Evolutionary conservation across 176 grass and related monocot genomes (phyloP).

Genomic region (Melocanna baccifera): DNA sequence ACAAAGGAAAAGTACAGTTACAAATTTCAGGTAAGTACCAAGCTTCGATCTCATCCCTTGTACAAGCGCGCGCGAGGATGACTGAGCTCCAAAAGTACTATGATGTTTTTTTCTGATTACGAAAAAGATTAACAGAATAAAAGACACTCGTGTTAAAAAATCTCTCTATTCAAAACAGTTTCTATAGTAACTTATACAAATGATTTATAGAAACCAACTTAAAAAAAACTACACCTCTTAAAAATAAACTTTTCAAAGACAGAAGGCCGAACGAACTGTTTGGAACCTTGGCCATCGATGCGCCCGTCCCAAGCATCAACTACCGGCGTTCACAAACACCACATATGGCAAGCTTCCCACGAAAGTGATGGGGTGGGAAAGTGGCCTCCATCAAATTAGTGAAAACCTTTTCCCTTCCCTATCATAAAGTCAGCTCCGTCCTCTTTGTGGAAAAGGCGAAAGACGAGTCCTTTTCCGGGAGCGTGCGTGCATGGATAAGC

Average conservation of each 20-base stretch:
- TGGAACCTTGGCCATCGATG: too few species aligned
- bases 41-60: not conserved
- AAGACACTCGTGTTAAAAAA: too few species aligned
- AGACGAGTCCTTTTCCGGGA: not conserved
- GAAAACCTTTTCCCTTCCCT: not conserved
- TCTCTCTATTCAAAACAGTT: too few species aligned
- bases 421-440: constrained; percentile 20
- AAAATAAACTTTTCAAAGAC: too few species aligned
- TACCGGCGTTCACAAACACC: not conserved
- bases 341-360: not conserved
- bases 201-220: too few species aligned
- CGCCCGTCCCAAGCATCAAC: not conserved
- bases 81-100: too few species aligned
- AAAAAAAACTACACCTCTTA: too few species aligned
- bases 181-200: too few species aligned
- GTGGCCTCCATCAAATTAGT: not conserved
- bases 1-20: not conserved
- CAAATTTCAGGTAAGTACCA: not conserved
- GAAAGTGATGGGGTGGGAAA: not conserved
- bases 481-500: not conserved
- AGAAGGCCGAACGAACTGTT: too few species aligned
- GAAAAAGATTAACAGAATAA: too few species aligned
- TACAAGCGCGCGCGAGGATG: not conserved
- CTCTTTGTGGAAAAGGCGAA: not conserved
- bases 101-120: too few species aligned